Evolutionary conservation across 495 filamentous ascomycete genomes (phyloP).

Genomic region (Aspergillus sparsus): DNA sequence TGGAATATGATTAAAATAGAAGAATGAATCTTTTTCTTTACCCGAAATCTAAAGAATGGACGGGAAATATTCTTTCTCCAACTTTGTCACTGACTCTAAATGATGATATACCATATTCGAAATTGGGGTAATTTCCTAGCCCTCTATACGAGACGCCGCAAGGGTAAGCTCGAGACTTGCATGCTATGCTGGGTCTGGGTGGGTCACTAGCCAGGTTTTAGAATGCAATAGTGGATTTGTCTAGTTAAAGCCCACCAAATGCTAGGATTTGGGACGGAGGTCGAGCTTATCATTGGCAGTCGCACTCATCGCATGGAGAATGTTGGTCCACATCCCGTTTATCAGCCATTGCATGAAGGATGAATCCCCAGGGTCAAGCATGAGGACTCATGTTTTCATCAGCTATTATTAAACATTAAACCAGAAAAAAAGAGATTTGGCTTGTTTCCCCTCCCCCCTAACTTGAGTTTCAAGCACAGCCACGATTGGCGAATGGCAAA

Average conservation of each 20-base stretch:
- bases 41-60: no score
- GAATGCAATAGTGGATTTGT: background rate
- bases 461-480: conserved; percentile 12
- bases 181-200: conserved; percentile 9
- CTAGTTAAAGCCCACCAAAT: conserved; percentile 1
- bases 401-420: background rate
- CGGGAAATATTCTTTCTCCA: no score
- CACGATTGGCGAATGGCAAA: conserved; percentile 18
- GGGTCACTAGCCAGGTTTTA: conserved; percentile 8
- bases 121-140: conserved; percentile 16
- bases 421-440: no score
- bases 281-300: background rate
- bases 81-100: background rate
- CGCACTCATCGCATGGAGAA: background rate
- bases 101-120: conserved; percentile 6
- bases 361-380: background rate
- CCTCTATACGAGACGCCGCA: conserved; percentile 21
- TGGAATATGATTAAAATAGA: background rate
- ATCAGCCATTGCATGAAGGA: background rate
- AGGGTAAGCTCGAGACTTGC: conserved; percentile 14
- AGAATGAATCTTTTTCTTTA: background rate
- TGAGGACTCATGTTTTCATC: conserved; percentile 6
- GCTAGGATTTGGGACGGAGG: background rate
- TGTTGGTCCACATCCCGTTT: background rate
- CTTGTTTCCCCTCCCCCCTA: background rate